Percentiles rank a stretch among this genome's conserved stretches.
phyloP scores from a whole-genome alignment of 805 yeast species.

The Lipomyces sp. region DNA sequence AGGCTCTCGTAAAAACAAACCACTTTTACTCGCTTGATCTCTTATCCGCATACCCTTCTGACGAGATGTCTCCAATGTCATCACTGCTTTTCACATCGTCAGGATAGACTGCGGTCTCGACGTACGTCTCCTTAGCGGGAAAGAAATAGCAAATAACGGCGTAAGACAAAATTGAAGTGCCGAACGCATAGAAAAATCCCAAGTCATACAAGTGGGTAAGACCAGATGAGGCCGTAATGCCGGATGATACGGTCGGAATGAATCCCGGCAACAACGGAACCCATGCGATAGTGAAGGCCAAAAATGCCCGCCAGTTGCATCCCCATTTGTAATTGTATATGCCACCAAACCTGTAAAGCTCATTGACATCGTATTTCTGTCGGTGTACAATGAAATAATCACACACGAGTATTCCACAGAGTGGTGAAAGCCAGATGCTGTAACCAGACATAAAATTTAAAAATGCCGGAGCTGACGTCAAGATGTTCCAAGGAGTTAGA shows the following conservation, averaged over 20 bases:
- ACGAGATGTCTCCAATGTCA: background rate
- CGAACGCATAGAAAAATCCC: slow-evolving; percentile 72
- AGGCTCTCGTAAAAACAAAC: no score
- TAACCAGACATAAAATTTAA: slow-evolving; percentile 80
- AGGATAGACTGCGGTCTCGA: slow-evolving; percentile 14
- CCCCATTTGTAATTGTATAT: slow-evolving; percentile 53
- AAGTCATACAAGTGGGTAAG: slow-evolving; percentile 60
- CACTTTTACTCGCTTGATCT: no score
- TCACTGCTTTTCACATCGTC: background rate
- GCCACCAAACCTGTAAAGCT: slow-evolving; percentile 54
- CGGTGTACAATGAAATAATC: slow-evolving; percentile 57
- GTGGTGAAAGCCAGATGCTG: slow-evolving; percentile 79
- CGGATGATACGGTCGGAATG: slow-evolving; percentile 24
- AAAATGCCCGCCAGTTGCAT: slow-evolving; percentile 50
- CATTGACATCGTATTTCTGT: slow-evolving; percentile 66
- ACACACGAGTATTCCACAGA: slow-evolving; percentile 69
- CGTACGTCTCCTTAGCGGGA: slow-evolving; percentile 50
- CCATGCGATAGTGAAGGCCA: slow-evolving; percentile 46
- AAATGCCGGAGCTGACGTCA: slow-evolving; percentile 69
- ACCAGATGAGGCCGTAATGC: slow-evolving; percentile 62
- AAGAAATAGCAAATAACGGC: slow-evolving; percentile 54
- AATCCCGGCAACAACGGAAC: slow-evolving; percentile 17
- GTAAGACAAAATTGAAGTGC: slow-evolving; percentile 57
- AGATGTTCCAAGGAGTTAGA: slow-evolving; percentile 82
- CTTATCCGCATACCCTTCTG: no score